These are phyloP conservation scores for Fusarium devonianum DNA, from an alignment of 2,329 filamentous ascomycete species.

Conservation along the genomic window DNA sequence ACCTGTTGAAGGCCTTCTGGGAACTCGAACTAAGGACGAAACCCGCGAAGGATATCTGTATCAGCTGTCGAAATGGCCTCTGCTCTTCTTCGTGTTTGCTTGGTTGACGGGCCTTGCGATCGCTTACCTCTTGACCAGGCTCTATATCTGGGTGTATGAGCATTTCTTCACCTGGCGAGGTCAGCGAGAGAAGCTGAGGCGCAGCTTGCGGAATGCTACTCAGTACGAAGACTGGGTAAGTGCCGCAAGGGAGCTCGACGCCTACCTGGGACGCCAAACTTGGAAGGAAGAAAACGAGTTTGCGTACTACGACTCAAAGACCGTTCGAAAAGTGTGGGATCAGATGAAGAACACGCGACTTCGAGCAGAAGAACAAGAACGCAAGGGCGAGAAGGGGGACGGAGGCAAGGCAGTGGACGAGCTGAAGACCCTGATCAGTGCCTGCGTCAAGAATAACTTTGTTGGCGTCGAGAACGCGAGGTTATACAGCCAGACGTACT, in stretches of 20 bases:
- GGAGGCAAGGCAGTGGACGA: conserved; percentile 71
- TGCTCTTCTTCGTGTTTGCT: conserved; percentile 78
- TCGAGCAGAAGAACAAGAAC: conserved; percentile 62
- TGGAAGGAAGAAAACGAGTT: conserved; percentile 83
- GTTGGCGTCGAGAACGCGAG: conserved; percentile 92
- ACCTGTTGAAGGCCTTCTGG: conserved; percentile 51
- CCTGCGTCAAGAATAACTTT: conserved; percentile 97
- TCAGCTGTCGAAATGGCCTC: conserved; percentile 87
- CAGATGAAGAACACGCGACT: conserved; percentile 74
- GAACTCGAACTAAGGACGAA: conserved; percentile 80
- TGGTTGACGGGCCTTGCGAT: conserved; percentile 79
- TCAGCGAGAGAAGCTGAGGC: conserved; percentile 72
- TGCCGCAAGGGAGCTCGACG: conserved; percentile 80
- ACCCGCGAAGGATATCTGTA: conserved; percentile 95
- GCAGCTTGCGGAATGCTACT: conserved; percentile 72
- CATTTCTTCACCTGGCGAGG: conserved; percentile 91
- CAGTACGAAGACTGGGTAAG: conserved; percentile 85
- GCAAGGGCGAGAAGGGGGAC: conserved; percentile 48
- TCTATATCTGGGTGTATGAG: conserved; percentile 94
- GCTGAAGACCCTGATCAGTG: conserved; percentile 79
- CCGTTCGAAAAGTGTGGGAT: conserved; percentile 76
- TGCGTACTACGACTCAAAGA: conserved; percentile 88
- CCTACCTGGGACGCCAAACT: conserved; percentile 77
- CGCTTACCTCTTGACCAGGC: conserved; percentile 79
- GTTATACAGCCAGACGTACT: conserved; percentile 97